Evolutionary conservation across 164 flowering plant genomes (phyloP).

Genomic region (Houttuynia cordata): DNA sequence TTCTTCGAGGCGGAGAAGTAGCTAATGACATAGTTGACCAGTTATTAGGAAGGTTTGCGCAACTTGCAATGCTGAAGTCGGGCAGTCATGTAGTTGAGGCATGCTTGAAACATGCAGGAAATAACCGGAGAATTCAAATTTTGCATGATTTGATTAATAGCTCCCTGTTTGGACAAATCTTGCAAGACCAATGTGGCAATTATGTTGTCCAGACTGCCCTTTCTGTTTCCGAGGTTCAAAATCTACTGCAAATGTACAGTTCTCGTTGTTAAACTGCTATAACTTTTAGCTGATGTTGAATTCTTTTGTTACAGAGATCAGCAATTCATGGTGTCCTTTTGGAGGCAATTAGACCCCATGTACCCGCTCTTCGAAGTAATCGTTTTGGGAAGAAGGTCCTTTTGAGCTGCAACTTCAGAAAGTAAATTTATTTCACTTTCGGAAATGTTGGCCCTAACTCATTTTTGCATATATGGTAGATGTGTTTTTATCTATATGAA

Average conservation of each 20-base stretch:
- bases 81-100: conserved; percentile 77
- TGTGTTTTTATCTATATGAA: too few relatives aligned
- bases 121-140: conserved; percentile 25
- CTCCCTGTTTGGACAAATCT: conserved; percentile 35
- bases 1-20: conserved; percentile 42
- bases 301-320: conserved; percentile 26
- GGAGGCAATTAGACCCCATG: conserved; percentile 41
- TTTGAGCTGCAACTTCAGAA: conserved; percentile 30
- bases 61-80: conserved; percentile 52
- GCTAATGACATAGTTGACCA: conserved; percentile 23
- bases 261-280: background rate
- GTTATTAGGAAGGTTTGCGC: conserved; percentile 41
- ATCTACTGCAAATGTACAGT: background rate
- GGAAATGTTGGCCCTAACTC: too few relatives aligned
- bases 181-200: conserved; percentile 64
- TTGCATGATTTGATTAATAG: conserved; percentile 35
- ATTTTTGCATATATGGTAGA: too few relatives aligned
- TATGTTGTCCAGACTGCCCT: conserved; percentile 65
- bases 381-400: conserved; percentile 65
- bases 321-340: conserved; percentile 33
- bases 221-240: conserved; percentile 34
- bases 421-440: conserved; percentile 10
- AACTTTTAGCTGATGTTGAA: background rate
- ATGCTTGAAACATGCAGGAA: conserved; percentile 41
- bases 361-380: conserved; percentile 39